Conservation (phyloP, 73 alveolate species). For the Blepharisma japonicum region DNA sequence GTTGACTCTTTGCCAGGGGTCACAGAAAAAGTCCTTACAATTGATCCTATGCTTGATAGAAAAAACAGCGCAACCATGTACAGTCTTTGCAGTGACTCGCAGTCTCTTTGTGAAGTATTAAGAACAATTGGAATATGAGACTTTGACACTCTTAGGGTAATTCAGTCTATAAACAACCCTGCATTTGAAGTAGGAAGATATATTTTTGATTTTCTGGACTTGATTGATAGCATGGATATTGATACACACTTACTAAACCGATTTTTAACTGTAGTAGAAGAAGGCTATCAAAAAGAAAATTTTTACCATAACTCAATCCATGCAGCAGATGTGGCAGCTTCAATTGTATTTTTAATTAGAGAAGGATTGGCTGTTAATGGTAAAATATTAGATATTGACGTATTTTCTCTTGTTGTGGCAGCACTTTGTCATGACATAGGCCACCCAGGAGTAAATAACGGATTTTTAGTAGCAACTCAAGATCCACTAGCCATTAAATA, state of each 20-base stretch:
- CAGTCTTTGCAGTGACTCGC: not conserved
- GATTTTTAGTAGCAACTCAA: constrained; percentile 44
- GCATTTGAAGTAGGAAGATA: not conserved
- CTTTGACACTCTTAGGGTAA: not conserved
- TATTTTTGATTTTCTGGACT: not conserved
- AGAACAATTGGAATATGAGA: constrained; percentile 15
- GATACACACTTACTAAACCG: not conserved
- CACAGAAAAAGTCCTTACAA: not conserved
- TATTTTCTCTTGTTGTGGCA: constrained; percentile 34
- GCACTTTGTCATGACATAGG: constrained; percentile 67
- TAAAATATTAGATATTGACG: constrained; percentile 25
- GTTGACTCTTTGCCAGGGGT: not conserved
- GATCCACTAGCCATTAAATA: constrained; percentile 55
- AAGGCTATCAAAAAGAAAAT: constrained; percentile 61
- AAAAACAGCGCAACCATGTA: not conserved
- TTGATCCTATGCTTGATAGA: not conserved
- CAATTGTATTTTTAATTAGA: constrained; percentile 43
- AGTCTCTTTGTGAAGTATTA: not conserved
- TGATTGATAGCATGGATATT: not conserved
- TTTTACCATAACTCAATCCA: constrained; percentile 78
- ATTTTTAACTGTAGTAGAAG: constrained; percentile 1
- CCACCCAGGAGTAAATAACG: constrained; percentile 70
- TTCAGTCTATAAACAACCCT: not conserved
- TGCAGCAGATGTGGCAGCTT: constrained; percentile 74
- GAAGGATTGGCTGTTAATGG: constrained; percentile 44